phyloP scores from a whole-genome alignment of 192 early-diverging fungal species.

The Podila clonocystis region DNA sequence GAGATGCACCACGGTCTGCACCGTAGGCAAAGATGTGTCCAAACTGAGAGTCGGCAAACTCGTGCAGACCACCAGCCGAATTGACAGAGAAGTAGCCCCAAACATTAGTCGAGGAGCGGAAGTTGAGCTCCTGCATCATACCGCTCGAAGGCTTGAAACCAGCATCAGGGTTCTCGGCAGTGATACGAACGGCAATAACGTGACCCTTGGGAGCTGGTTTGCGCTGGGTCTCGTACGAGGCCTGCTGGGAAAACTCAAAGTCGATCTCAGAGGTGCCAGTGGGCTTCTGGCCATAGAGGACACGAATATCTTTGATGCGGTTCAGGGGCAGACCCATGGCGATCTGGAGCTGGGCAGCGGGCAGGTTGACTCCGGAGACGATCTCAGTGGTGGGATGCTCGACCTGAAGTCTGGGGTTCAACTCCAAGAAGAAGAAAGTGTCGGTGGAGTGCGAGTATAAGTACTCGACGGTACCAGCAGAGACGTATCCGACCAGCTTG shows the following conservation, averaged over 20 bases:
- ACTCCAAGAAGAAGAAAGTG: constrained; percentile 95
- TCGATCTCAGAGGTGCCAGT: constrained; percentile 90
- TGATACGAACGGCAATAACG: constrained; percentile 98
- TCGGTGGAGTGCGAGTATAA: constrained; percentile 89
- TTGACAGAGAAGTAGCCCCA: constrained; percentile 99
- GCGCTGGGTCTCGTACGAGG: constrained; percentile 85
- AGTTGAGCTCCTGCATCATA: constrained; percentile 97
- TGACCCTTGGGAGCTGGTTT: constrained; percentile 95
- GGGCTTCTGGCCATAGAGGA: constrained; percentile 92
- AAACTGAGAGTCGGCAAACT: constrained; percentile 99
- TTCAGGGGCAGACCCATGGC: constrained; percentile 99
- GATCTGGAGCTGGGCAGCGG: constrained; percentile 97
- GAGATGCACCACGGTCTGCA: constrained; percentile 89
- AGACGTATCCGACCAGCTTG: constrained; percentile 93
- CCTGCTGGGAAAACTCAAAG: constrained; percentile 87
- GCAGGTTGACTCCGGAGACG: constrained; percentile 98
- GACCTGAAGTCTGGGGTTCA: constrained; percentile 98
- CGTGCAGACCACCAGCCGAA: constrained; percentile 94
- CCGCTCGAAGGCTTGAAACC: constrained; percentile 98
- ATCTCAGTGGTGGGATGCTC: constrained; percentile 99
- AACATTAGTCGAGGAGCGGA: constrained; percentile 93
- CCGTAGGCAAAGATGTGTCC: constrained; percentile 99
- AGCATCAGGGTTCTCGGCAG: constrained; percentile 99
- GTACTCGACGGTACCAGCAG: constrained; percentile 97
- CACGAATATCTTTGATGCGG: constrained; percentile 95